Evolutionary conservation across 2,329 filamentous ascomycete species (phyloP).

Genomic region (Aspergillus chevalieri): DNA sequence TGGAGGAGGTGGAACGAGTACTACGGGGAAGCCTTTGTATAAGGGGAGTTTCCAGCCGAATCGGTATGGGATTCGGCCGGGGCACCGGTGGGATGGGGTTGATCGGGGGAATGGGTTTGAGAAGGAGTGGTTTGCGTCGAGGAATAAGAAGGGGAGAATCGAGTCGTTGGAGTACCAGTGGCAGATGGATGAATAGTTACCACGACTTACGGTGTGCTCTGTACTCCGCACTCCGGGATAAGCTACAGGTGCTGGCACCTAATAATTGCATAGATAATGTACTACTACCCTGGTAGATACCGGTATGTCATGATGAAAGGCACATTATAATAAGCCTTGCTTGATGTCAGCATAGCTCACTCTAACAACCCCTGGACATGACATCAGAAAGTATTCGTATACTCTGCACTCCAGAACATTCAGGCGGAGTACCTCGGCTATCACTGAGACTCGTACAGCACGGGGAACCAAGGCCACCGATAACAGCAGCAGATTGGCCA

Average conservation of each 20-base stretch:
- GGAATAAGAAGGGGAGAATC: constrained; percentile 70
- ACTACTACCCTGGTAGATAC: background rate
- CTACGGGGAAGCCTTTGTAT: constrained; percentile 62
- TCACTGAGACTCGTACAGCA: too few species aligned
- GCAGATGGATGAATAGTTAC: constrained; percentile 80
- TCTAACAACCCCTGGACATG: background rate
- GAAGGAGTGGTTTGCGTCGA: constrained; percentile 80
- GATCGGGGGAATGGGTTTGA: constrained; percentile 93
- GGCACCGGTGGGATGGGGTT: constrained; percentile 94
- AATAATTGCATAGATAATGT: constrained; percentile 1
- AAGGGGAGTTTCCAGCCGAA: constrained; percentile 78
- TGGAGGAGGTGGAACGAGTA: constrained; percentile 39
- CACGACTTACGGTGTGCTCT: background rate
- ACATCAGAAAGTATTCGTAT: background rate
- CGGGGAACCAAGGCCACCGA: too few species aligned
- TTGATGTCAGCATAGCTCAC: background rate
- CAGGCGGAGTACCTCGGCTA: too few species aligned
- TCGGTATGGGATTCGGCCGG: constrained; percentile 85
- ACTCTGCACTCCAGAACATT: too few species aligned
- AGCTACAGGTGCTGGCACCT: constrained; percentile 7
- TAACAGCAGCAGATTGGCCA: too few species aligned
- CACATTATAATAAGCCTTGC: background rate
- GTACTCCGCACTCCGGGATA: background rate
- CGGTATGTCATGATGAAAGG: background rate
- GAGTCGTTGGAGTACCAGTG: constrained; percentile 82